phyloP scores from a whole-genome alignment of 2,329 filamentous ascomycete genomes.

The Botryotinia narcissicola region DNA sequence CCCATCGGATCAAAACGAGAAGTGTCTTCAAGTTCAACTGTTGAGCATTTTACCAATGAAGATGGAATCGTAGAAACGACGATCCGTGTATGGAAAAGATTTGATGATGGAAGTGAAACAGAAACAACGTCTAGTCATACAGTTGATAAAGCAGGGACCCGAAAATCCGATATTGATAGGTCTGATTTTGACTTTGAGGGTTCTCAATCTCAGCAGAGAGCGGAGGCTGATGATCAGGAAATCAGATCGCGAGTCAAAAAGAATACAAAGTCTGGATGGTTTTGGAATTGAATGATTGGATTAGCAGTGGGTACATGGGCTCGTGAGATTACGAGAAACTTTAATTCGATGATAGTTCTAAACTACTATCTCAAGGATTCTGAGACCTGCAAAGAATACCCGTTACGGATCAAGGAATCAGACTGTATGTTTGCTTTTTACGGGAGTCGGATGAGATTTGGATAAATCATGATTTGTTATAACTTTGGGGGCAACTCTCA shows the following conservation, averaged over 20 bases:
- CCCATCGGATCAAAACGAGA: background rate
- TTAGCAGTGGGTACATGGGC: background rate
- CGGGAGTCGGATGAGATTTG: background rate
- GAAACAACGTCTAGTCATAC: slow-evolving; percentile 21
- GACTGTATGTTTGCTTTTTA: background rate
- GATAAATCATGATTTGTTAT: background rate
- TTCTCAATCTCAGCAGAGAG: background rate
- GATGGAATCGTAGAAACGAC: slow-evolving; percentile 26
- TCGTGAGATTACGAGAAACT: background rate
- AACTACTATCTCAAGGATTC: background rate
- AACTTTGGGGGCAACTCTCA: background rate
- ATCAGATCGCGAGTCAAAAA: slow-evolving; percentile 1
- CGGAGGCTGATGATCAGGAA: background rate
- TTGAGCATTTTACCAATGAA: slow-evolving; percentile 21
- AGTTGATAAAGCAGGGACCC: background rate
- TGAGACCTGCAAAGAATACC: background rate
- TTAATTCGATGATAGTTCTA: background rate
- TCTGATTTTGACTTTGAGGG: background rate
- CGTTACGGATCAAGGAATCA: background rate
- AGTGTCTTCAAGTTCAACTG: slow-evolving; percentile 23
- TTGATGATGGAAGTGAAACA: slow-evolving; percentile 23
- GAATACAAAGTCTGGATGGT: slow-evolving; percentile 22
- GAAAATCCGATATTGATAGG: background rate
- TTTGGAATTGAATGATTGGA: slow-evolving; percentile 25
- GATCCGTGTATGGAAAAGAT: slow-evolving; percentile 21